Conservation (phyloP, 2,329 filamentous ascomycete species). For the Ceratocystis ficicola region DNA sequence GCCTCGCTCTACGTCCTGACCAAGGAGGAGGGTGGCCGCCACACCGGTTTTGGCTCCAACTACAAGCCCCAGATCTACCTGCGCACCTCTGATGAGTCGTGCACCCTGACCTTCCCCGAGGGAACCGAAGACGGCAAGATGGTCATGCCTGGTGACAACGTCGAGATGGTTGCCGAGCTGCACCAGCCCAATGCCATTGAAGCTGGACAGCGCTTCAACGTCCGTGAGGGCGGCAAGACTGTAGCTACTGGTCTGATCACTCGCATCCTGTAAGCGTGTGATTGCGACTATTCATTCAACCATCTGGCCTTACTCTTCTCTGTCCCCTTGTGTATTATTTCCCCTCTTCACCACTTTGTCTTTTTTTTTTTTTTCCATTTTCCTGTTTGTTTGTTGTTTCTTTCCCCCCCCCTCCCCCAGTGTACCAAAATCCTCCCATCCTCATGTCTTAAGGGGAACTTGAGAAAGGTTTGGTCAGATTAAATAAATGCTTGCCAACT, state of each 20-base stretch:
- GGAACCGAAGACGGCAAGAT: conserved; percentile 68
- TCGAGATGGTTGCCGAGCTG: conserved; percentile 88
- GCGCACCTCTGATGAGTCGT: conserved; percentile 74
- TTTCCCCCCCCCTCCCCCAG: background rate
- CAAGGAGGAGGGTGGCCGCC: conserved; percentile 95
- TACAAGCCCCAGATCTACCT: conserved; percentile 96
- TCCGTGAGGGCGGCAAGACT: conserved; percentile 89
- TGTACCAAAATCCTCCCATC: conserved; percentile 4
- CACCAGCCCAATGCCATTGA: conserved; percentile 79
- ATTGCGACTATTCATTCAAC: background rate
- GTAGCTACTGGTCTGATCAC: conserved; percentile 76
- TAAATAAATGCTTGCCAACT: background rate
- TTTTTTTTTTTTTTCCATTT: conserved; percentile 2
- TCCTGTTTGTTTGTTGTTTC: background rate
- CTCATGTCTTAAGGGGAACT: background rate
- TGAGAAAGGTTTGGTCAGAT: background rate
- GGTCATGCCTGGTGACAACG: conserved; percentile 97
- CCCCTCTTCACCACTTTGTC: background rate
- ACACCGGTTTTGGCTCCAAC: conserved; percentile 90
- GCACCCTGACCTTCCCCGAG: conserved; percentile 75
- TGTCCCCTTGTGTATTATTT: conserved; percentile 21
- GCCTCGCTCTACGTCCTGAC: conserved; percentile 92
- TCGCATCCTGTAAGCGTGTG: conserved; percentile 44
- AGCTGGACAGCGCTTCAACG: conserved; percentile 89
- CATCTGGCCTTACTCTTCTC: background rate